These are phyloP conservation scores for Fusarium vanettenii DNA, from an alignment of 2,329 filamentous ascomycete genomes.

Conservation along the genomic window DNA sequence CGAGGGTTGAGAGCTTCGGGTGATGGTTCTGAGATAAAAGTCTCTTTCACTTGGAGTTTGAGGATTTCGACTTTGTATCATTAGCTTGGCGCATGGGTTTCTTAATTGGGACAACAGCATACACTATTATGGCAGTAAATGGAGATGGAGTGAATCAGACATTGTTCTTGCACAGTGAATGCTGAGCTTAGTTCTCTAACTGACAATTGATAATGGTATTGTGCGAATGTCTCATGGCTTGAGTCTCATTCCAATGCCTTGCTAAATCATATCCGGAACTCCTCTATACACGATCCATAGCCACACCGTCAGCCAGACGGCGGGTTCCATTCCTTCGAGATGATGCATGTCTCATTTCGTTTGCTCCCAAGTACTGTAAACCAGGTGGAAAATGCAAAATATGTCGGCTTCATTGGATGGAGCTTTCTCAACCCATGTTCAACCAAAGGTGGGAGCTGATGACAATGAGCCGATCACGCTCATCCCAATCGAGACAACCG, in stretches of 20 bases:
- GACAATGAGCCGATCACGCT: not conserved
- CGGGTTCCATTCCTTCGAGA: not conserved
- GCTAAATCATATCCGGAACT: slow-evolving; percentile 8
- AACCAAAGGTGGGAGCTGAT: not conserved
- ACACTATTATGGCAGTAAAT: slow-evolving; percentile 15
- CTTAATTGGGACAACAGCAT: slow-evolving; percentile 1
- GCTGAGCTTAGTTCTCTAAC: not conserved
- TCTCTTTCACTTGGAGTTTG: not conserved
- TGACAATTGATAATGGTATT: slow-evolving; percentile 4
- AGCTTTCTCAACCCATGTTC: not conserved
- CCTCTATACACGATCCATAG: slow-evolving; percentile 7
- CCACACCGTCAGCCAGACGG: not conserved
- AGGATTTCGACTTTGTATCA: slow-evolving; percentile 1
- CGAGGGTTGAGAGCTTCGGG: not conserved
- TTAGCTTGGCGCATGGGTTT: slow-evolving; percentile 12
- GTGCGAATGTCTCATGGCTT: not conserved
- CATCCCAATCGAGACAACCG: not conserved
- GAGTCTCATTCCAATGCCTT: slow-evolving; percentile 1
- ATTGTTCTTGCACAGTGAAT: not conserved
- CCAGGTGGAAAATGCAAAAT: not conserved
- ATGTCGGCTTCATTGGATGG: not conserved
- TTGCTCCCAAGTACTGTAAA: not conserved
- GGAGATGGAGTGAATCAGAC: slow-evolving; percentile 3
- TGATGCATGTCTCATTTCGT: not conserved
- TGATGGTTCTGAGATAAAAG: not conserved